A percentile compares a stretch with the other conserved stretches of the same genome.
These are phyloP conservation scores for Colletotrichum siamense DNA, from an alignment of 2,329 filamentous ascomycete species.

Conservation along the genomic window DNA sequence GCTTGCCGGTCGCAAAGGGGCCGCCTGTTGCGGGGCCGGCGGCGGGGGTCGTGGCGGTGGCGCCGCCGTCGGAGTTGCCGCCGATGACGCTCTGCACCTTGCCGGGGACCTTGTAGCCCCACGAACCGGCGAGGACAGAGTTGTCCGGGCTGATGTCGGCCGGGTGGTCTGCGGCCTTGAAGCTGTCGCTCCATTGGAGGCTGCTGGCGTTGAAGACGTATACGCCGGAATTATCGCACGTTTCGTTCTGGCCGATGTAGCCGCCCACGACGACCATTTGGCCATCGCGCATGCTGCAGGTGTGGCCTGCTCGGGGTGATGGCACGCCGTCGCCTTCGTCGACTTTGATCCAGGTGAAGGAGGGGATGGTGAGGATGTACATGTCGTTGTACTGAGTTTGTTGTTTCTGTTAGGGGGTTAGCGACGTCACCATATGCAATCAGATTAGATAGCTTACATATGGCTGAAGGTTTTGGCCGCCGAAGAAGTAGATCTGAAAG, in stretches of 20 bases:
- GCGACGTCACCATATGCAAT: neutral
- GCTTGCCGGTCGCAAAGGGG: conserved; percentile 72
- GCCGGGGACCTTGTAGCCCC: conserved; percentile 70
- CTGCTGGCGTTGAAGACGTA: conserved; percentile 76
- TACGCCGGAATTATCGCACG: conserved; percentile 71
- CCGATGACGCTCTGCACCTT: conserved; percentile 68
- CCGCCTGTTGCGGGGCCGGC: conserved; percentile 68
- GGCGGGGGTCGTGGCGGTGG: conserved; percentile 70
- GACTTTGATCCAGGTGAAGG: conserved; percentile 76
- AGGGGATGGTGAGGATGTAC: conserved; percentile 76
- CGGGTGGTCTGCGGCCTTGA: conserved; percentile 60
- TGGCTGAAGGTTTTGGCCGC: conserved; percentile 75
- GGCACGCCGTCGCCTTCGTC: conserved; percentile 56
- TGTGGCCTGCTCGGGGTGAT: conserved; percentile 69
- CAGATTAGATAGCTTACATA: conserved; percentile 41
- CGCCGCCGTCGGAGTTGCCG: conserved; percentile 64
- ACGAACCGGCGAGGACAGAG: conserved; percentile 61
- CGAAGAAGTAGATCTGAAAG: conserved; percentile 81
- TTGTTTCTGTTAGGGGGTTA: conserved; percentile 37
- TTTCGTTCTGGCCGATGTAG: conserved; percentile 65
- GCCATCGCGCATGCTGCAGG: conserved; percentile 71
- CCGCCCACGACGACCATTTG: conserved; percentile 76
- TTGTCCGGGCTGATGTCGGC: conserved; percentile 53
- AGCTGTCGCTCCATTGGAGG: conserved; percentile 67
- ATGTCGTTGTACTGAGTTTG: conserved; percentile 71